Base-by-base conservation (phyloP, 805 yeast species). In the Saturnispora sekii region DNA sequence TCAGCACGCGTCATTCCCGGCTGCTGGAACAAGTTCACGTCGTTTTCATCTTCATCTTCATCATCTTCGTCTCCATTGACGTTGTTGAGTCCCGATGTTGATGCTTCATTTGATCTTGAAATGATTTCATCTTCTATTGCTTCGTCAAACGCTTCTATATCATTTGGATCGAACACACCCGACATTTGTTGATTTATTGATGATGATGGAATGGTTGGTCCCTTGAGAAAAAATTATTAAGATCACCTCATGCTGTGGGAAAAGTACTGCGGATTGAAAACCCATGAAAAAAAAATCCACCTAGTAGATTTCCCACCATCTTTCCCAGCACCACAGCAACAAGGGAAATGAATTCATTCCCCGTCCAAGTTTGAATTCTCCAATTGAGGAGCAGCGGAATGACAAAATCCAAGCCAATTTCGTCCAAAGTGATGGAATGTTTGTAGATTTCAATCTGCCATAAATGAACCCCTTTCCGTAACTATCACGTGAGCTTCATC, bases 1-100 rank as follows among this genome's bases (percentile, higher is more conserved):
- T 87, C 95, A 53, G 83, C 82, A 52, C 87, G 70, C 1, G 87
- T 74, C 41, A 82, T 68, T 45, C 79, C 86, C 0, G 88, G 86
- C 6, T 81, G 60, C 44, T 52, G 32, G 35, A 50, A 42, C 49
- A 53, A 17, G n/a, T 35, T 21, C 12, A 42, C 26, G n/a, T 44
- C 42, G 4, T 34, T 29, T 1, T 33, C 35, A n/a, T 29, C 39
- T 3, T 28, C 45, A 7, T 42, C 43, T 26, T 29, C 44, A 4
- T 16, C 37, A 10, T 38, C 36, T 7, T 17, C 43, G 28, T 15
- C 34, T 8, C 36, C 40, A 3, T 28, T 30, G 10, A 26, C 18
- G 15, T 32, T 26, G 10, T 40, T 42, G 15, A 21, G 26, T 21
- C 26, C 26, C 5, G 26, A 4, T 21, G 26, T 5, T 21, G 26